These are phyloP conservation scores for Moelleriella libera DNA, from an alignment of 2,329 filamentous ascomycete genomes.

Conservation along the genomic window DNA sequence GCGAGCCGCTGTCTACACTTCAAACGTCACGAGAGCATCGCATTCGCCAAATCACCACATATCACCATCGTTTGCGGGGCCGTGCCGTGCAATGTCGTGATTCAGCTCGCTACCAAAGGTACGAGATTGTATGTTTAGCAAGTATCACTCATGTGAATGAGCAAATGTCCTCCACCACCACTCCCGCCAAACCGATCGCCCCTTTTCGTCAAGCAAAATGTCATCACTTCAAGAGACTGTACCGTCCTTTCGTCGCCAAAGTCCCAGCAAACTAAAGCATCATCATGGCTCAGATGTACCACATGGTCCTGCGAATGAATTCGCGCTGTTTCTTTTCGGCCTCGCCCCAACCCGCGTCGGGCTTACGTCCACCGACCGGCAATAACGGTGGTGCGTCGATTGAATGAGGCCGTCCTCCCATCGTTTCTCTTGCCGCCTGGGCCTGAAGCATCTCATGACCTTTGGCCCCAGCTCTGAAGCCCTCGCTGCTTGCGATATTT, in stretches of 20 bases:
- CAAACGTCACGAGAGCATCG: too few relatives aligned
- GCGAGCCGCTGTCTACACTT: too few relatives aligned
- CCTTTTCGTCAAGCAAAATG: neutral
- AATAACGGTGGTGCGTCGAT: constrained; percentile 14
- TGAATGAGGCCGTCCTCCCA: constrained; percentile 8
- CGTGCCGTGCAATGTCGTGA: too few relatives aligned
- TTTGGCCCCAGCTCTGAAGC: constrained; percentile 28
- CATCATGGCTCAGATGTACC: constrained; percentile 21
- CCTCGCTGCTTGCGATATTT: constrained; percentile 27
- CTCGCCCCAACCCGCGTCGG: neutral
- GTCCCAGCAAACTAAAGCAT: neutral
- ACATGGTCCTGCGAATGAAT: constrained; percentile 26
- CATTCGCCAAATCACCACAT: too few relatives aligned
- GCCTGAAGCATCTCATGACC: constrained; percentile 24
- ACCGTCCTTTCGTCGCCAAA: neutral
- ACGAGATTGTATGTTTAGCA: neutral
- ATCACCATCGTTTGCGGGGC: too few relatives aligned
- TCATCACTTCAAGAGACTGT: neutral
- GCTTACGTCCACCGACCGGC: constrained; percentile 15
- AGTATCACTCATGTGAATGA: neutral
- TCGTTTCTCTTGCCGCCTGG: constrained; percentile 22
- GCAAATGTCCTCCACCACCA: neutral
- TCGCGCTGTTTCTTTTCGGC: constrained; percentile 16
- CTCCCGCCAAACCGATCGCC: neutral
- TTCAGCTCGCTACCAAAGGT: too few relatives aligned